phyloP scores from a whole-genome alignment of 257 asterid species.

The Ocimum tenuiflorum region DNA sequence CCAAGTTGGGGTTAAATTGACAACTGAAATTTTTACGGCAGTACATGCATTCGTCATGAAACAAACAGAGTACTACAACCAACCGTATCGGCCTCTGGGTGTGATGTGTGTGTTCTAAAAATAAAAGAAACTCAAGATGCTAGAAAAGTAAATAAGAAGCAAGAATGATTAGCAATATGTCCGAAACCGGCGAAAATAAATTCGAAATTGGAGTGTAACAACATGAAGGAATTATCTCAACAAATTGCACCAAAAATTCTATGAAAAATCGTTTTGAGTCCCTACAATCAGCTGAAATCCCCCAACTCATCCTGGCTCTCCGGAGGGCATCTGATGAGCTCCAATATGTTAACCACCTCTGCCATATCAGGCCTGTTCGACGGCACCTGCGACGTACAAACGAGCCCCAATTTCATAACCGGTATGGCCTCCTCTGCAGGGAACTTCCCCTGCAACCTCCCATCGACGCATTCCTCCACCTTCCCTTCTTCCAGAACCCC shows the following conservation, averaged over 20 bases:
- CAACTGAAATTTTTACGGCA: too few species aligned
- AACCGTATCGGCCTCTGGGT: too few species aligned
- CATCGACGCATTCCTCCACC: constrained; percentile 68
- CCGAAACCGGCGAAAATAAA: too few species aligned
- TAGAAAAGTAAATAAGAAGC: background rate
- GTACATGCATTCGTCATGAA: too few species aligned
- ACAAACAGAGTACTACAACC: too few species aligned
- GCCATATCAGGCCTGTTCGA: constrained; percentile 86
- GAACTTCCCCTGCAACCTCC: constrained; percentile 60
- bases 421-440: constrained; percentile 81
- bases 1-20: too few species aligned
- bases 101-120: too few species aligned
- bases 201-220: constrained; percentile 21
- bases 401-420: constrained; percentile 68
- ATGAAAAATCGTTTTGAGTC: constrained; percentile 5
- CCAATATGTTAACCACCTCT: constrained; percentile 78
- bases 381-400: constrained; percentile 88
- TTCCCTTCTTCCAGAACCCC: constrained; percentile 73
- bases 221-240: constrained; percentile 27
- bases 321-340: constrained; percentile 65
- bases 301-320: constrained; percentile 58
- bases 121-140: too few species aligned
- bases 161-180: constrained; percentile 3
- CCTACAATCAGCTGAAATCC: constrained; percentile 25
- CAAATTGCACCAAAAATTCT: constrained; percentile 22